phyloP scores from a whole-genome alignment of 208 protist genomes.

The Angomonas desouzai region DNA sequence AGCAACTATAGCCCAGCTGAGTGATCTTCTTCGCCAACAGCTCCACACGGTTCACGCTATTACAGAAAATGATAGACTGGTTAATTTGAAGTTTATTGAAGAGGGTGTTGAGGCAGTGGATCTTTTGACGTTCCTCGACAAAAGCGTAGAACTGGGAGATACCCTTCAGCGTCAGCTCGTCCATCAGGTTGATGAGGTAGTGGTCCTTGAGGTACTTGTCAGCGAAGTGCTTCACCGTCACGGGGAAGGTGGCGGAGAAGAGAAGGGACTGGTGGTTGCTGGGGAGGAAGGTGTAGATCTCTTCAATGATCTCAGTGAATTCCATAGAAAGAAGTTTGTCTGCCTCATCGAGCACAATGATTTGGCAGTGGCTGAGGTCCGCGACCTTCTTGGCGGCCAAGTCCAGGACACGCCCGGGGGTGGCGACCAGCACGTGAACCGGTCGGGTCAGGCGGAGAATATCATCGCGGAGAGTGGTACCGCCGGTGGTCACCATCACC shows the following conservation, averaged over 20 bases:
- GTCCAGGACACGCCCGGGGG: conserved; percentile 97
- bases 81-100: conserved; percentile 99
- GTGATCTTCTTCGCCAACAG: conserved; percentile 99
- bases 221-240: conserved; percentile 94
- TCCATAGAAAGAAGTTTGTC: conserved; percentile 98
- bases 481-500: conserved; percentile 97
- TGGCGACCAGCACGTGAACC: conserved; percentile 99
- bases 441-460: conserved; percentile 95
- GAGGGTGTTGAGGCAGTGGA: conserved; percentile 99
- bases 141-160: conserved; percentile 99
- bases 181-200: conserved; percentile 99
- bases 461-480: conserved; percentile 97
- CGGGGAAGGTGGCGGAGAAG: conserved; percentile 99
- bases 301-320: conserved; percentile 95
- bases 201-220: conserved; percentile 93
- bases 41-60: conserved; percentile 98
- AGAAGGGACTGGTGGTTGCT: conserved; percentile 94
- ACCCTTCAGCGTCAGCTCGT: conserved; percentile 97
- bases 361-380: conserved; percentile 90
- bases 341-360: conserved; percentile 98
- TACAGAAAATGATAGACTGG: conserved; percentile 99
- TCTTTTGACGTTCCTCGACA: conserved; percentile 98
- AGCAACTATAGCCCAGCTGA: conserved; percentile 98
- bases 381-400: conserved; percentile 96
- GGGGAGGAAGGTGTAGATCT: conserved; percentile 92